phyloP scores from a whole-genome alignment of 176 grass and related monocot genomes.

The Avena eriantha region DNA sequence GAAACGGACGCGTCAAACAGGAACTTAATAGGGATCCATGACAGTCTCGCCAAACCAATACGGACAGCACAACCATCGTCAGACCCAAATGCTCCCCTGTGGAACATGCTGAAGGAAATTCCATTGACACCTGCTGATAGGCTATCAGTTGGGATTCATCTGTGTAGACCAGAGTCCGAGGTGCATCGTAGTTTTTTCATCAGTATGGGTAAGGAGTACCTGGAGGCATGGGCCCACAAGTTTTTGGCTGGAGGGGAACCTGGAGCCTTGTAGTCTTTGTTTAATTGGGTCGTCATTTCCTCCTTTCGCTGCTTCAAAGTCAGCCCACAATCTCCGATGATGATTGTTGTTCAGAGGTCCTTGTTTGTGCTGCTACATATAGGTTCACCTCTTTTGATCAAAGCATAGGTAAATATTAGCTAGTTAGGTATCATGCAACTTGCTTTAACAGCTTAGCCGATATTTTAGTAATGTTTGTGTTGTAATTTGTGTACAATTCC shows the following conservation, averaged over 20 bases:
- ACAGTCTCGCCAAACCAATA: constrained; percentile 32
- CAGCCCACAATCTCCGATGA: background rate
- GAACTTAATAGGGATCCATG: constrained; percentile 32
- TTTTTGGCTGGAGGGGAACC: constrained; percentile 49
- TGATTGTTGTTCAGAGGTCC: background rate
- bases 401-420: constrained; percentile 40
- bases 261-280: constrained; percentile 38
- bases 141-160: constrained; percentile 50
- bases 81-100: constrained; percentile 54
- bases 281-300: background rate
- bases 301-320: constrained; percentile 5
- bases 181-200: constrained; percentile 62
- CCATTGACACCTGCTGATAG: constrained; percentile 50
- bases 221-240: constrained; percentile 56
- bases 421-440: background rate
- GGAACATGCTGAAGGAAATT: constrained; percentile 62
- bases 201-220: constrained; percentile 61
- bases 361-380: background rate
- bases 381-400: constrained; percentile 30
- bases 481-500: background rate
- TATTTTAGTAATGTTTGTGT: background rate
- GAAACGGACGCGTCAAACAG: constrained; percentile 5
- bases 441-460: background rate
- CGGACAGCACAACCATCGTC: constrained; percentile 36
- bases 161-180: constrained; percentile 55